Percentiles rank a stretch among this genome's conserved stretches.
These are phyloP conservation scores for Fusarium anthophilum DNA, from an alignment of 2,329 filamentous ascomycete species.

Conservation along the genomic window DNA sequence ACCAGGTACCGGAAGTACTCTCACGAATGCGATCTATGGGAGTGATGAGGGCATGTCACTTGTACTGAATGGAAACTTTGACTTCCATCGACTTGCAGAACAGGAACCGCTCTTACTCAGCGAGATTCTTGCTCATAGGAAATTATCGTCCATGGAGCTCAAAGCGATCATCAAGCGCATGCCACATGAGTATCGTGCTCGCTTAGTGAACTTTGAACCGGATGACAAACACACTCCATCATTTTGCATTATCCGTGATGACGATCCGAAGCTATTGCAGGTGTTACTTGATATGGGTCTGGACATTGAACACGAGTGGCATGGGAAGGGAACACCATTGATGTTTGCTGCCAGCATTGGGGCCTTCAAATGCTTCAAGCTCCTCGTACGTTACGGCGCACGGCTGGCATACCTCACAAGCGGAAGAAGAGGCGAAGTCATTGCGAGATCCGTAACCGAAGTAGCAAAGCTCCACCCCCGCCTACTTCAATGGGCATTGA, in stretches of 20 bases:
- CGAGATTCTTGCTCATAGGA: not conserved
- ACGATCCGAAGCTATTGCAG: not conserved
- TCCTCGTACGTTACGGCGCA: conserved; percentile 31
- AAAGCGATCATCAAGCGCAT: conserved; percentile 28
- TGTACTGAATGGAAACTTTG: conserved; percentile 30
- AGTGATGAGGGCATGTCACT: not conserved
- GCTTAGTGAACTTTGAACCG: conserved; percentile 20
- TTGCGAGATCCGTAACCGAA: conserved; percentile 20
- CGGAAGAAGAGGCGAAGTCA: conserved; percentile 8
- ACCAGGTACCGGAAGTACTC: not conserved
- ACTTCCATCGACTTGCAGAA: conserved; percentile 26
- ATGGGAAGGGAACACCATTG: conserved; percentile 25
- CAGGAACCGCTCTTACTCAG: conserved; percentile 26
- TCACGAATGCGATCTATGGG: conserved; percentile 1
- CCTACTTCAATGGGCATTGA: conserved; percentile 31
- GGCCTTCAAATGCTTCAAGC: conserved; percentile 21
- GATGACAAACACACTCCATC: not conserved
- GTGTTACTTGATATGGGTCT: conserved; percentile 27
- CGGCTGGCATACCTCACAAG: conserved; percentile 19
- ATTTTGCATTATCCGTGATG: conserved; percentile 15
- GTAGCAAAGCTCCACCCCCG: conserved; percentile 21
- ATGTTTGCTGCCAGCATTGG: conserved; percentile 36
- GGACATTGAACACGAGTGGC: conserved; percentile 24
- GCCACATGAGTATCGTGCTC: conserved; percentile 14
- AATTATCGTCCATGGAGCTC: not conserved